phyloP scores from a whole-genome alignment of 1,284 basidiomycete species.

The Microbotryum silenes-acaulis region DNA sequence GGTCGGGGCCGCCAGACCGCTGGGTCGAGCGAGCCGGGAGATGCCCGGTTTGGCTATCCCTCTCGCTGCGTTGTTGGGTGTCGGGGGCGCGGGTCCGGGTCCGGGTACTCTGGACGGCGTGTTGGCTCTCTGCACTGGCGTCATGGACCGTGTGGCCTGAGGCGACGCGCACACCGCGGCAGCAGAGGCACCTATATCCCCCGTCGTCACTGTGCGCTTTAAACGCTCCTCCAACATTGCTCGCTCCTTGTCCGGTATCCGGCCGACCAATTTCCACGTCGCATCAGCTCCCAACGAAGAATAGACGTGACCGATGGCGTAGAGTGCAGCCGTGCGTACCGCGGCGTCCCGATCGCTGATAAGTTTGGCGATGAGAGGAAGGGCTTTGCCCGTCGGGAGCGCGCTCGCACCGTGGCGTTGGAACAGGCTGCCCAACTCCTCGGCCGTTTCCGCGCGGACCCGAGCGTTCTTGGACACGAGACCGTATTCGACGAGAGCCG shows the following conservation, averaged over 20 bases:
- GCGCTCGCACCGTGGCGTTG: conserved; percentile 76
- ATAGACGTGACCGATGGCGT: conserved; percentile 74
- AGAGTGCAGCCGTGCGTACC: conserved; percentile 74
- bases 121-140: too few species aligned
- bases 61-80: not conserved
- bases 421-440: conserved; percentile 68
- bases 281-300: conserved; percentile 67
- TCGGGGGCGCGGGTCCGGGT: too few species aligned
- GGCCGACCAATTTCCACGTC: conserved; percentile 70
- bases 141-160: too few species aligned
- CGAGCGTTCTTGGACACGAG: conserved; percentile 82
- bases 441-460: conserved; percentile 73
- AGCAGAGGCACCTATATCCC: too few species aligned
- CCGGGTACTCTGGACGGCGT: too few species aligned
- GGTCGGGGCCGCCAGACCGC: too few species aligned
- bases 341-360: conserved; percentile 80
- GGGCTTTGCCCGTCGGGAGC: conserved; percentile 59
- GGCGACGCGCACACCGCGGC: too few species aligned
- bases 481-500: conserved; percentile 75
- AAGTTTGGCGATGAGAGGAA: conserved; percentile 68
- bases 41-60: not conserved
- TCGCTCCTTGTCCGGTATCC: conserved; percentile 73
- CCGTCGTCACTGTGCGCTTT: conserved; percentile 57
- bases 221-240: conserved; percentile 84
- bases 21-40: not conserved